Evolutionary conservation across 1,139 yeast species (phyloP), one percentile per base, ranked within the genome.

Genomic region (Hyphopichia wangnamkhiaoensis): DNA sequence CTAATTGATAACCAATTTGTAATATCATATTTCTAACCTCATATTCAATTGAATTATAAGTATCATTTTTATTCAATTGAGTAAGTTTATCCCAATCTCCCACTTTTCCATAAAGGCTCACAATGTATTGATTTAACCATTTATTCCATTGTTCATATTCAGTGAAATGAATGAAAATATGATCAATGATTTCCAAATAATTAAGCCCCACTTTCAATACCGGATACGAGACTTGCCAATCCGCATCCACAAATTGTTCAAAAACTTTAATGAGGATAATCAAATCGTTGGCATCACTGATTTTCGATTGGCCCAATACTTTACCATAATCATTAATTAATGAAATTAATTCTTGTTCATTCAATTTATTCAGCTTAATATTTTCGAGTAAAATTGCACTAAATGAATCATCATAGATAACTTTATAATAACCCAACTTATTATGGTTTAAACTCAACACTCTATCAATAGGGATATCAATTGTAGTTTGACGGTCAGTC

Each of bases 381-480:
- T 59, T 55, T 3, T 52, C 37, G 27, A 53, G 38, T 15, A 76
- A 50, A 19, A 53, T 51, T 1, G 59, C 53, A 36, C 56, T 39
- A 18, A 58, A 27, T 7, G 50, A 53, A 1, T 41, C 42, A 10
- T 55, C 50, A 42, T 63, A 66, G 7, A 53, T 42, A 0, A 56
- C 67, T 42, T 74, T 63, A 49, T 71, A 79, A 45, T 71, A 65
- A 3, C 81, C 82, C 16, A 71, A 63, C 40, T 72, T 63, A 41
- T 72, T 68, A 17, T 72, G 58, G 48, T 82, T 82, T 16, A 76
- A 47, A 21, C 46, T 39, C 15, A 64, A 34, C 16, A 65, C 49
- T 34, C 56, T 55, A 1, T 47, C 37, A 3, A 46, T 13, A 1
- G 62, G 58, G 30, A 63, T 52, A 12, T 66, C 70, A 33, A 77